Evolutionary conservation across 164 flowering plant genomes (phyloP).

Genomic region (Piper betle): DNA sequence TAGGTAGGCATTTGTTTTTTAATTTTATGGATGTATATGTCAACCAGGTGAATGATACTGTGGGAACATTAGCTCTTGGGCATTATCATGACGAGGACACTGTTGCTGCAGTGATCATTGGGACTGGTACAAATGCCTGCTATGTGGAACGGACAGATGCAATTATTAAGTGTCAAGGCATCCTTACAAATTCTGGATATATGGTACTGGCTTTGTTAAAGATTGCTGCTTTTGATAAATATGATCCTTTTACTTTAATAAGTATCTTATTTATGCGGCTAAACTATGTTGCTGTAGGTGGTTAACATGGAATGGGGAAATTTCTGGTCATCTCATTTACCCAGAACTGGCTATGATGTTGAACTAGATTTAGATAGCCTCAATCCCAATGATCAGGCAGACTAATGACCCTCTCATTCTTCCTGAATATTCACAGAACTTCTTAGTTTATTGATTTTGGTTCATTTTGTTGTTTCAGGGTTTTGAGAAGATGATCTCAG

Average conservation of each 20-base stretch:
- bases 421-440: not conserved
- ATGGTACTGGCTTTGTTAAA: slow-evolving; percentile 44
- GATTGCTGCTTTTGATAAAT: not conserved
- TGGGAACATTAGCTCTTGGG: slow-evolving; percentile 87
- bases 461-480: slow-evolving; percentile 41
- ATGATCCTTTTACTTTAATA: no score
- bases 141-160: slow-evolving; percentile 87
- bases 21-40: slow-evolving; percentile 7
- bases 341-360: slow-evolving; percentile 72
- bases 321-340: slow-evolving; percentile 90
- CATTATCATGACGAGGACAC: slow-evolving; percentile 86
- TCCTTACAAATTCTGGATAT: slow-evolving; percentile 63
- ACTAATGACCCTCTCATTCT: not conserved
- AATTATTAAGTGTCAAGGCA: slow-evolving; percentile 79
- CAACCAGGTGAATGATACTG: slow-evolving; percentile 82
- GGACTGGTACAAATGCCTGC: slow-evolving; percentile 96
- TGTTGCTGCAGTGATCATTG: slow-evolving; percentile 85
- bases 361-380: slow-evolving; percentile 79
- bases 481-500: slow-evolving; percentile 97
- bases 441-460: not conserved
- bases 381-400: slow-evolving; percentile 74
- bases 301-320: slow-evolving; percentile 97
- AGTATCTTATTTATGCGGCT: not conserved
- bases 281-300: slow-evolving; percentile 27
- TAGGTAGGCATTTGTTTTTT: not conserved